phyloP scores from a whole-genome alignment of 2,329 filamentous ascomycete genomes.

The Aspergillus sp. region DNA sequence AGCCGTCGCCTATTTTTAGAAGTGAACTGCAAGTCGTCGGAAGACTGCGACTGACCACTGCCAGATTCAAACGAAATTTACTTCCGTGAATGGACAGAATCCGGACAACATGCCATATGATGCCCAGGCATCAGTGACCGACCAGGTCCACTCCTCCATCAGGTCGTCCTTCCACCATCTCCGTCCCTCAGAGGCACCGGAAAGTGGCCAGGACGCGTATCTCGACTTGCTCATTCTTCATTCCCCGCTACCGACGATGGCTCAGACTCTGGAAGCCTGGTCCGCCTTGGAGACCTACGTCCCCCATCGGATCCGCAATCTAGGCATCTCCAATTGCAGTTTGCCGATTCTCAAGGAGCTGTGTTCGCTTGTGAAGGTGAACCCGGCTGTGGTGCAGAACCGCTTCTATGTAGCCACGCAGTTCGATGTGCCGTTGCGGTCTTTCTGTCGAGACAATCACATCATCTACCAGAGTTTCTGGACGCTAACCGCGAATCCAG shows the following conservation, averaged over 20 bases:
- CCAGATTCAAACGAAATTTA: conserved; percentile 82
- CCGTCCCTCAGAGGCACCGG: conserved; percentile 24
- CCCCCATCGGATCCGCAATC: conserved; percentile 59
- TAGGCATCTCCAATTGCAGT: conserved; percentile 76
- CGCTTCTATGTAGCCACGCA: conserved; percentile 61
- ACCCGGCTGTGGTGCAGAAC: conserved; percentile 70
- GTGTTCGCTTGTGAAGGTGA: conserved; percentile 42
- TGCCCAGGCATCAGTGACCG: conserved; percentile 53
- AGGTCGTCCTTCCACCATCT: conserved; percentile 65
- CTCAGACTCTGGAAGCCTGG: conserved; percentile 64
- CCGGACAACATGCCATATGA: conserved; percentile 62
- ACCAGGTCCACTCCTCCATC: conserved; percentile 67
- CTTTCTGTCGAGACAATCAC: conserved; percentile 51
- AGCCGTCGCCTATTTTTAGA: conserved; percentile 1
- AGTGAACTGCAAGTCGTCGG: not conserved
- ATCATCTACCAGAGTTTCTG: conserved; percentile 61
- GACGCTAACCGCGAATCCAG: conserved; percentile 59
- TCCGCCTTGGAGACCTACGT: conserved; percentile 63
- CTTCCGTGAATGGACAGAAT: conserved; percentile 62
- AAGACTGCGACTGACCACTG: not conserved
- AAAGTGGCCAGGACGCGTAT: conserved; percentile 44
- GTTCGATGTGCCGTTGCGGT: conserved; percentile 61
- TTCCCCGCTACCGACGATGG: conserved; percentile 51
- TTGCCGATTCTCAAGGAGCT: conserved; percentile 56
- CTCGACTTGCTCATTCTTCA: conserved; percentile 61